A percentile compares a stretch with the other conserved stretches of the same genome.
These are phyloP conservation scores for Wickerhamiella slavikovae DNA, from an alignment of 805 yeast species.

Conservation along the genomic window DNA sequence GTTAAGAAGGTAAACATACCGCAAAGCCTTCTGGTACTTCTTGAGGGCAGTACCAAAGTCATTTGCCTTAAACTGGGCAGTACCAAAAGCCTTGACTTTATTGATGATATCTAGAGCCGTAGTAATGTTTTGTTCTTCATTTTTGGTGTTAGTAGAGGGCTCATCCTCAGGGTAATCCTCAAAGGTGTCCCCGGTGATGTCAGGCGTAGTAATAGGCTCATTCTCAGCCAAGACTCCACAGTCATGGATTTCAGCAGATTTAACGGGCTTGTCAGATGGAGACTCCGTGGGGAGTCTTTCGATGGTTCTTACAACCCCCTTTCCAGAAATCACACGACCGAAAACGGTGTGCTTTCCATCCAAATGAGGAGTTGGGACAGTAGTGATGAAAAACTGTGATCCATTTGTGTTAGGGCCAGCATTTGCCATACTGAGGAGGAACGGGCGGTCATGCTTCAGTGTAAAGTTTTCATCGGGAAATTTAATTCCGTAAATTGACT, in stretches of 20 bases:
- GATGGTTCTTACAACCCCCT: conserved; percentile 54
- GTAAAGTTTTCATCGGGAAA: conserved; percentile 81
- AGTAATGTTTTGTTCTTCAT: conserved; percentile 26
- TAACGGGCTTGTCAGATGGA: conserved; percentile 51
- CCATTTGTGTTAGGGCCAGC: conserved; percentile 94
- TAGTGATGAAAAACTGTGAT: conserved; percentile 85
- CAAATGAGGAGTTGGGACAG: conserved; percentile 82
- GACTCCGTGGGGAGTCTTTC: conserved; percentile 49
- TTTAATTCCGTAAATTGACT: conserved; percentile 64
- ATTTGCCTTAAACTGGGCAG: conserved; percentile 48
- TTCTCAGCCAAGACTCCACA: conserved; percentile 59
- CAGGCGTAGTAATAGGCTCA: conserved; percentile 27
- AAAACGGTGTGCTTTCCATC: conserved; percentile 94
- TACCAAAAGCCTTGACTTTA: conserved; percentile 56
- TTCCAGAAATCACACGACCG: conserved; percentile 76
- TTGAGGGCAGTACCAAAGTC: conserved; percentile 33
- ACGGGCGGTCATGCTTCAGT: conserved; percentile 61
- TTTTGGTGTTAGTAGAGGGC: conserved; percentile 31
- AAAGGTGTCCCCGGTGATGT: conserved; percentile 69
- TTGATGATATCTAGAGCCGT: conserved; percentile 42
- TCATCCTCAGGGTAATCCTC: conserved; percentile 65
- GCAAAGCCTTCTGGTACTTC: conserved; percentile 56
- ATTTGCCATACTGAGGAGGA: conserved; percentile 87
- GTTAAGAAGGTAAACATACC: conserved; percentile 48
- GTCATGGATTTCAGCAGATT: conserved; percentile 49